Base-by-base conservation (phyloP, 495 filamentous ascomycete genomes). In the Penicillium dipodomyicola region DNA sequence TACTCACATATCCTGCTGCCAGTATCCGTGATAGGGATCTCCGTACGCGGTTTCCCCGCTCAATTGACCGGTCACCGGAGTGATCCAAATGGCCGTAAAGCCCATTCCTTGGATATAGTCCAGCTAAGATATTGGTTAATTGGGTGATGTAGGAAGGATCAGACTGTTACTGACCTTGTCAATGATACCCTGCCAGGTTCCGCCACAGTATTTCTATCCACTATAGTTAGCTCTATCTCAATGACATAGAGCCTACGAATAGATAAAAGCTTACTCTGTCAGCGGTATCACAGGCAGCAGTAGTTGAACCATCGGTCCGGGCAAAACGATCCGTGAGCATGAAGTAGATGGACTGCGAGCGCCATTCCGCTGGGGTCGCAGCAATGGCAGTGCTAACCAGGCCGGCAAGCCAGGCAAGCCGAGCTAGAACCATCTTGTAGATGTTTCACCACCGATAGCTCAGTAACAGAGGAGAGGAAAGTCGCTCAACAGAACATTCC, bases 81-180 rank as follows among this genome's bases (percentile, higher is more conserved):
- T 88, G 51, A 92, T 94, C 90, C 89, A 93, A 45, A 92, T 80
- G 22, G 89, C 88, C 39, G 86, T 87, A 60, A 93, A 92, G 15
- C 90, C 88, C 84, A 93, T 88, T 52, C 77, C 77, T 62, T 90
- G 81, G 64, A 93, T 77, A 43, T 77, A 79, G 56, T 79, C 75
- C 17, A 79, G 59, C 67, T 76, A 67, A 22, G 23, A n/a, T 0
- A 11, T 17, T 2, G 20, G 4, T 70, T 35, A 68, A 61, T 11
- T 14, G 22, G 2, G 19, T 37, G 42, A 20, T 19, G 32, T 19
- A 4, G 19, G 48, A 19, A 48, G 33, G 40, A 17, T 19, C 27
- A 45, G 11, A 29, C 19, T 14, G 29, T 22, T 14, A 69, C 69
- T 55, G 62, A 83, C 83, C 56, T 85, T 78, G 32, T 87, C 80